Percentiles rank a stretch among this genome's conserved stretches.
Conservation (phyloP, 2,329 filamentous ascomycete species). For the Colletotrichum magnum region DNA sequence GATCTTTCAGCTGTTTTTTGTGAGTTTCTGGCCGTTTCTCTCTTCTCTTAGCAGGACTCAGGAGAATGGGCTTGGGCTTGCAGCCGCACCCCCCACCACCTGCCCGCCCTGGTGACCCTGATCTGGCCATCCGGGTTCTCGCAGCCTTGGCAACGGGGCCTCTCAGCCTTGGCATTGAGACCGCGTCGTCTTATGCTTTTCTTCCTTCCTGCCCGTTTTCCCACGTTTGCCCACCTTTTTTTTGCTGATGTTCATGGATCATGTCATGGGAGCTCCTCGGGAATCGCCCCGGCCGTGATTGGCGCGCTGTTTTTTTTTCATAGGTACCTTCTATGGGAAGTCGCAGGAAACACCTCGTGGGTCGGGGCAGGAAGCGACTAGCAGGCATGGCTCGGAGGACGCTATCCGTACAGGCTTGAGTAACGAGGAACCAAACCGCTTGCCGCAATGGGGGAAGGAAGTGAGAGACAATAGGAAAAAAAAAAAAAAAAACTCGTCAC, state of each 20-base stretch:
- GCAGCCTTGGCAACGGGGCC: conserved; percentile 36
- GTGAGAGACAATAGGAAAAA: background rate
- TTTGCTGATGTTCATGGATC: background rate
- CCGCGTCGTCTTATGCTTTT: conserved; percentile 36
- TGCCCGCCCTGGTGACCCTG: background rate
- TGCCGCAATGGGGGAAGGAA: background rate
- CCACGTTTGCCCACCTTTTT: background rate
- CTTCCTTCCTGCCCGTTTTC: background rate
- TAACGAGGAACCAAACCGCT: background rate
- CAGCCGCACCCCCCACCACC: background rate
- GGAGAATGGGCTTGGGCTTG: too few species aligned
- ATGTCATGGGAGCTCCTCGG: background rate
- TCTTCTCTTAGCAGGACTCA: too few species aligned
- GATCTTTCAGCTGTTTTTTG: background rate
- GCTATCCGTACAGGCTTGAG: conserved; percentile 10
- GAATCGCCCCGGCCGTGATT: conserved; percentile 4
- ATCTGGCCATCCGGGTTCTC: conserved; percentile 33
- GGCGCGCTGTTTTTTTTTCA: conserved; percentile 1
- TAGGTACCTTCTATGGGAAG: background rate
- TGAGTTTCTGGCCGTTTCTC: background rate
- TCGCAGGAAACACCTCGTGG: too few species aligned
- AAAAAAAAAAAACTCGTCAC: background rate
- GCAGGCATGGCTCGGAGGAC: conserved; percentile 9
- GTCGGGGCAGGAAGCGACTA: background rate
- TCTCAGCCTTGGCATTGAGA: conserved; percentile 38